These are phyloP conservation scores for Trichophaea hybrida DNA, from an alignment of 2,329 filamentous ascomycete genomes.

Conservation along the genomic window DNA sequence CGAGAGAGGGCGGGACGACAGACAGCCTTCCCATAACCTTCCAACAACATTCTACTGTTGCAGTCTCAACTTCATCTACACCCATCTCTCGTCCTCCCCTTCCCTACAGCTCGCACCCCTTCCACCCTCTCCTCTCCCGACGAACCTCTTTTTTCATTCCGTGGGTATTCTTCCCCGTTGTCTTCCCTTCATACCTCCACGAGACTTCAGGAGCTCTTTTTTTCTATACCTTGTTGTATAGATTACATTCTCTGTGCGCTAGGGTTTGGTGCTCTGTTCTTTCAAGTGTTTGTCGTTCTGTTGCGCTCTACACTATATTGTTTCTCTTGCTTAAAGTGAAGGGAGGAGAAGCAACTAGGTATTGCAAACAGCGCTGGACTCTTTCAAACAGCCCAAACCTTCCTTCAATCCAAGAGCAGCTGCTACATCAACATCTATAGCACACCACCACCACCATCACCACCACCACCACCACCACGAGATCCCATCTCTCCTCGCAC, in stretches of 20 bases:
- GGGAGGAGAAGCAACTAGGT: background rate
- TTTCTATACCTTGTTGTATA: background rate
- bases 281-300: background rate
- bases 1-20: no score
- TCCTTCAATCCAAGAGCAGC: background rate
- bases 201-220: background rate
- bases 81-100: no score
- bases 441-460: slow-evolving; percentile 20
- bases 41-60: no score
- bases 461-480: slow-evolving; percentile 6
- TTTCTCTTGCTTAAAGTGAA: background rate
- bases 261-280: background rate
- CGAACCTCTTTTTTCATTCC: background rate
- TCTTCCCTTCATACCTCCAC: background rate
- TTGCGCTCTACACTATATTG: background rate
- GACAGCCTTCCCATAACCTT: no score
- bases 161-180: background rate
- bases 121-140: no score
- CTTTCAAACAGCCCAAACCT: background rate
- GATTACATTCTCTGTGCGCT: background rate
- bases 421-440: background rate
- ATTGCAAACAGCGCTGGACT: background rate
- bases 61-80: no score
- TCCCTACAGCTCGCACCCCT: no score
- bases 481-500: background rate